Conservation (phyloP, 768 basidiomycete species). For the Antrodiella citrinella region DNA sequence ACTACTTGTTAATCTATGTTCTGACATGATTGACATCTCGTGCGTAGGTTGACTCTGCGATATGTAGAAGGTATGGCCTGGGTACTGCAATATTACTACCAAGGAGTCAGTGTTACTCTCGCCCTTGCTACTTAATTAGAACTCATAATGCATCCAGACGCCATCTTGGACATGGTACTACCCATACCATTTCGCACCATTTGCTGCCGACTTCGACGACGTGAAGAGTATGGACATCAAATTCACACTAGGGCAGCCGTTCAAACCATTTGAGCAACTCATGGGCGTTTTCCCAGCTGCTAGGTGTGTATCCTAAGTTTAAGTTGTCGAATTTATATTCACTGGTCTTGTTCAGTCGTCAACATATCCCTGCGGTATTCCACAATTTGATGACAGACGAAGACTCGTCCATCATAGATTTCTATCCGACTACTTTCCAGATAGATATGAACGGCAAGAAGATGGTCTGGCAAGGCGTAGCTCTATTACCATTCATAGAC, state of each 20-base stretch:
- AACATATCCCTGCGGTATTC: conserved; percentile 82
- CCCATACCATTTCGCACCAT: conserved; percentile 97
- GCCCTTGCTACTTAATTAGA: neutral
- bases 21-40: conserved; percentile 5
- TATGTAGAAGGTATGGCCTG: conserved; percentile 94
- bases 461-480: conserved; percentile 99
- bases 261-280: conserved; percentile 94
- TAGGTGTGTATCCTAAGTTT: conserved; percentile 41
- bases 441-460: conserved; percentile 99
- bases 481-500: conserved; percentile 93
- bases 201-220: conserved; percentile 88
- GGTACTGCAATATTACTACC: conserved; percentile 97
- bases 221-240: conserved; percentile 70
- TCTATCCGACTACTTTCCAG: conserved; percentile 87
- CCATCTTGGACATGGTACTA: conserved; percentile 99
- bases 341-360: conserved; percentile 44
- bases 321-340: conserved; percentile 1
- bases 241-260: conserved; percentile 79
- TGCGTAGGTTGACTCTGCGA: conserved; percentile 57
- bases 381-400: conserved; percentile 82
- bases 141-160: conserved; percentile 35
- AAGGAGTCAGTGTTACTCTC: conserved; percentile 59
- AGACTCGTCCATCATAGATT: conserved; percentile 90
- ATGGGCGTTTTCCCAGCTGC: conserved; percentile 98
- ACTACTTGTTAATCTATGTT: neutral